These are phyloP conservation scores for Pseudopithomyces chartarum DNA, from an alignment of 2,329 filamentous ascomycete species.

Conservation along the genomic window DNA sequence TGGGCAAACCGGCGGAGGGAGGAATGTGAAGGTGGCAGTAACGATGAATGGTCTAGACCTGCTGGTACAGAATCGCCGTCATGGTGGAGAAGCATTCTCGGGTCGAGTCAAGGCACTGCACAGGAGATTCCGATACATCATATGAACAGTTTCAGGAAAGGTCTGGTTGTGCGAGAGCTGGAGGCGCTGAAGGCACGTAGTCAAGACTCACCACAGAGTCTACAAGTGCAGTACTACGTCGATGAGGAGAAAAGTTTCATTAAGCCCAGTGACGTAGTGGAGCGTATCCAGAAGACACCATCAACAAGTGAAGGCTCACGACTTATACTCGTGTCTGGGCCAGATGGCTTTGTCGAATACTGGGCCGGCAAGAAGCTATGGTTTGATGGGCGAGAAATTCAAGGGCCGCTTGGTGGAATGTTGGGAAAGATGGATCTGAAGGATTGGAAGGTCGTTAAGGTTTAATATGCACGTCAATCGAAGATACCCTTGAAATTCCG, in stretches of 20 bases:
- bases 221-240: conserved; percentile 73
- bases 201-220: conserved; percentile 20
- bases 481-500: conserved; percentile 12
- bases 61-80: background rate
- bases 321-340: conserved; percentile 84
- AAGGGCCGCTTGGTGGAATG: conserved; percentile 75
- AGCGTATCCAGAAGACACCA: conserved; percentile 22
- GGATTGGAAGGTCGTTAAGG: conserved; percentile 64
- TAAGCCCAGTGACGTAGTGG: conserved; percentile 43
- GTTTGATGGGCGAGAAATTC: conserved; percentile 71
- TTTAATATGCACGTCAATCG: conserved; percentile 44
- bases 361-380: conserved; percentile 83
- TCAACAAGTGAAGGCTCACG: conserved; percentile 56
- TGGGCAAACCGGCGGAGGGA: conserved; percentile 77
- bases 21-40: conserved; percentile 67
- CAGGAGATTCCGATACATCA: conserved; percentile 9
- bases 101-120: conserved; percentile 16
- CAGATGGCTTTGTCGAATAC: conserved; percentile 83
- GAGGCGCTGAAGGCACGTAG: conserved; percentile 60
- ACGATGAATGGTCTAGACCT: conserved; percentile 47
- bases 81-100: conserved; percentile 36
- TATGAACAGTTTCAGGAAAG: conserved; percentile 29
- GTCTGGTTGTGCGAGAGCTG: conserved; percentile 66
- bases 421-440: conserved; percentile 64
- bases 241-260: conserved; percentile 79